Base-by-base conservation (phyloP, 768 basidiomycete genomes). In the Macrolepiota fuliginosa region DNA sequence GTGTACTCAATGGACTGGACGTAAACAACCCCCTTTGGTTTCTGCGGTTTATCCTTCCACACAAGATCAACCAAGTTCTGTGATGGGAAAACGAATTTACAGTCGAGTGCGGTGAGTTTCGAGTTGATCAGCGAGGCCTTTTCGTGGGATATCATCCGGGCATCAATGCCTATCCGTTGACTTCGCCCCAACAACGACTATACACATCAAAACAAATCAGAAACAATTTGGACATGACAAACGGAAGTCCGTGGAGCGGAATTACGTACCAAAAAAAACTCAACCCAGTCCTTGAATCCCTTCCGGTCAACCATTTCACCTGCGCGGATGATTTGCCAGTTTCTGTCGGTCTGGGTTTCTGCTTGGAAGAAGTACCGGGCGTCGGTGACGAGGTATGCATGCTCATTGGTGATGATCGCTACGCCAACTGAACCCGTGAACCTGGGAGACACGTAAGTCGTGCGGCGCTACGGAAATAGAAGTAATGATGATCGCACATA, bases 301-400 rank as follows among this genome's bases (percentile, higher is more conserved):
- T 82, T 85, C 2, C 87, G 85, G 2, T 77, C 82, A 54, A 79
- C 79, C 12, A 71, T 54, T 3, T 76, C 70, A 12, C 84, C 93
- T 11, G 85, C 84, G 49, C 76, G 76, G 35, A 93, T 77, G 22
- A 93, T 56, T 15, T 76, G 76, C 94, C 94, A 96, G 68, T 92
- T 88, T 4, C 71, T 42, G 73, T 94, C 91, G 27, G 91, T 71
- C 63, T 93, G 83, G 3, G 81, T 77, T 7, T 79, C 77, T 17
- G 92, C 91, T 74, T 94, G 92, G 1, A 86, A 66, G 90, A 91
- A 94, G 69, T 94, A 94, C 13, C 91, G 83, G 10, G 92, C 88
- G 71, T 94, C 92, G 19, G 86, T 86, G 64, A 93, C 76, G 47
- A 94, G 77, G 67, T 91, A 92, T 7, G 92, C 92, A 7, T 81